A percentile compares a stretch with the other conserved stretches of the same genome.
phyloP scores from a whole-genome alignment of 495 filamentous ascomycete genomes.

The Glarea lozoyensis region DNA sequence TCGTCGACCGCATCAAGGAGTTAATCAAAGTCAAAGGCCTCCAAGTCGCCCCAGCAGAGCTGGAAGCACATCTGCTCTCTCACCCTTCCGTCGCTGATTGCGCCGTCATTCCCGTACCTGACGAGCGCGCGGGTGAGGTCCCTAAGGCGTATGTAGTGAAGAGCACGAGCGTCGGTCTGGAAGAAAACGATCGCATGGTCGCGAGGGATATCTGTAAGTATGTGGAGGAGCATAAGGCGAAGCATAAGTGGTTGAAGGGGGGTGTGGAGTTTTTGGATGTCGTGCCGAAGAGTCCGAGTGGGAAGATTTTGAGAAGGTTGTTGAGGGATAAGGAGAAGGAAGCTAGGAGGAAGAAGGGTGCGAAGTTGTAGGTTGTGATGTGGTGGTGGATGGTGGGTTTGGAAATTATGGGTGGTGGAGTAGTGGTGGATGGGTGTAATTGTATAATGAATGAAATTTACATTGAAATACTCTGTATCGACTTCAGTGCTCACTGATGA shows the following conservation, averaged over 20 bases:
- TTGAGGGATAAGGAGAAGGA: conserved; percentile 73
- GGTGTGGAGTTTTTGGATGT: conserved; percentile 67
- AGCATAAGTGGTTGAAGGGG: conserved; percentile 84
- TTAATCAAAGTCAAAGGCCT: conserved; percentile 52
- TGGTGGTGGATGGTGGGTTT: too few species aligned
- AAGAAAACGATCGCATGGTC: conserved; percentile 50
- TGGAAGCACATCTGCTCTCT: conserved; percentile 79
- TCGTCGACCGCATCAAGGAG: conserved; percentile 88
- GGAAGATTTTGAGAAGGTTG: conserved; percentile 80
- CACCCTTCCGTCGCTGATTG: conserved; percentile 76
- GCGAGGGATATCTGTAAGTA: conserved; percentile 60
- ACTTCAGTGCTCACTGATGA: too few species aligned
- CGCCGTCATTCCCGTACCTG: conserved; percentile 72
- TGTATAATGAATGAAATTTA: too few species aligned
- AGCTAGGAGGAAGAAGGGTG: conserved; percentile 13
- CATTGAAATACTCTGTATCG: too few species aligned
- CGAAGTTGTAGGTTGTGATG: conserved; percentile 14
- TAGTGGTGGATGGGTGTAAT: too few species aligned
- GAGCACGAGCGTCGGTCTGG: conserved; percentile 45
- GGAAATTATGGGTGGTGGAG: too few species aligned
- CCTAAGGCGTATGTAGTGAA: conserved; percentile 87
- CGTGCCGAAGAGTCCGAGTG: conserved; percentile 85
- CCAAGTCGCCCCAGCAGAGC: conserved; percentile 87
- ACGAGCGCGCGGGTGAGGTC: conserved; percentile 68
- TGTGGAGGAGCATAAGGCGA: conserved; percentile 75